Percentiles rank a stretch among this genome's conserved stretches.
phyloP scores from a whole-genome alignment of 1,284 basidiomycete genomes.

The Cryptococcus sp. region DNA sequence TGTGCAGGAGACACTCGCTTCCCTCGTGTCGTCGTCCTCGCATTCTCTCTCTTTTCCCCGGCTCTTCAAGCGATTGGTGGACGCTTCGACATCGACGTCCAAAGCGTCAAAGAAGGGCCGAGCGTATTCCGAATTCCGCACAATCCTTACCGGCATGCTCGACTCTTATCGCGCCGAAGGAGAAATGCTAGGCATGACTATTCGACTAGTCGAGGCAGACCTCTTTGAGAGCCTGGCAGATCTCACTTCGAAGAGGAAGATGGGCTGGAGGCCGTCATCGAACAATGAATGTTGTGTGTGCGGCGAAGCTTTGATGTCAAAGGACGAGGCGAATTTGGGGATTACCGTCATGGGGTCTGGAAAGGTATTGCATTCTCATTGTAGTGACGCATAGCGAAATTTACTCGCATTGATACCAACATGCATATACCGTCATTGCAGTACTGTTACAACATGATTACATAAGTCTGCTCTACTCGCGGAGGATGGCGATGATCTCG shows the following conservation, averaged over 20 bases:
- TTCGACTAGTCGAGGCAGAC: conserved; percentile 78
- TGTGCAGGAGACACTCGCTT: conserved; percentile 69
- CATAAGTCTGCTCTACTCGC: background rate
- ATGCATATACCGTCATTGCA: background rate
- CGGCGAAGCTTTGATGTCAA: background rate
- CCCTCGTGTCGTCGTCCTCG: conserved; percentile 79
- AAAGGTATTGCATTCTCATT: background rate
- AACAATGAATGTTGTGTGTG: background rate
- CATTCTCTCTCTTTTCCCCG: conserved; percentile 85
- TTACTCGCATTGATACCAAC: background rate
- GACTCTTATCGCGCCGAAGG: conserved; percentile 89
- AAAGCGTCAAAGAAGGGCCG: conserved; percentile 34
- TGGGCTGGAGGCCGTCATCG: conserved; percentile 49
- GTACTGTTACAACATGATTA: background rate
- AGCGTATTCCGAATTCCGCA: conserved; percentile 86
- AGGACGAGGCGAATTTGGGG: background rate
- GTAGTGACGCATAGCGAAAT: background rate
- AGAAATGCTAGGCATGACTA: conserved; percentile 86
- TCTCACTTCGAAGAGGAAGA: conserved; percentile 40
- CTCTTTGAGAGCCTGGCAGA: conserved; percentile 70
- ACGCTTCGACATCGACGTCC: conserved; percentile 47
- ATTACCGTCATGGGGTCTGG: background rate
- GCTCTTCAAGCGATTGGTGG: conserved; percentile 85
- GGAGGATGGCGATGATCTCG: conserved; percentile 31
- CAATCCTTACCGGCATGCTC: conserved; percentile 88